phyloP scores from a whole-genome alignment of 129 eudicot genomes.

The Flaveria robusta region DNA sequence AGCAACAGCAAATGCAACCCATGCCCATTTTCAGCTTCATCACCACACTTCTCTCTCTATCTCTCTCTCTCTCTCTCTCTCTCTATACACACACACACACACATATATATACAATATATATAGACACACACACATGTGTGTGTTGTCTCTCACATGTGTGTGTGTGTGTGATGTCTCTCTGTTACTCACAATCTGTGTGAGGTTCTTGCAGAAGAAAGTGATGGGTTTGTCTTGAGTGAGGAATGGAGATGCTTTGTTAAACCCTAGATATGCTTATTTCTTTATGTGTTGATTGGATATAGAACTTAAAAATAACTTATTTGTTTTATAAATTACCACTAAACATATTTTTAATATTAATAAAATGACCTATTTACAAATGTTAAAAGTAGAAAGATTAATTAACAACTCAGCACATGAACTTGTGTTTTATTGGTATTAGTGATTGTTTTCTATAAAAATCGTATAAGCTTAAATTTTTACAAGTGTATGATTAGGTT shows the following conservation, averaged over 20 bases:
- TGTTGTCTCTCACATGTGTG: too few species aligned
- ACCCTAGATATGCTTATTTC: slow-evolving; percentile 39
- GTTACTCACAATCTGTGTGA: slow-evolving; percentile 8
- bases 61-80: slow-evolving; percentile 28
- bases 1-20: slow-evolving; percentile 38
- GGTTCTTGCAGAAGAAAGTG: slow-evolving; percentile 27
- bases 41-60: slow-evolving; percentile 28
- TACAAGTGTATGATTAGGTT: too few species aligned
- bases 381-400: background rate
- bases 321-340: background rate
- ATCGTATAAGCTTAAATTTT: too few species aligned
- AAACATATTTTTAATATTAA: background rate
- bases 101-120: background rate
- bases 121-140: background rate
- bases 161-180: slow-evolving; percentile 5
- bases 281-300: background rate
- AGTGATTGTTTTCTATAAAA: too few species aligned
- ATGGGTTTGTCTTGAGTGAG: slow-evolving; percentile 37
- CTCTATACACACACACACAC: too few species aligned
- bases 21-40: slow-evolving; percentile 27
- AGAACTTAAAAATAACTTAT: background rate
- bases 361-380: background rate
- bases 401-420: too few species aligned
- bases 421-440: too few species aligned
- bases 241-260: slow-evolving; percentile 36